Evolutionary conservation across 257 asterid genomes (phyloP).

Genomic region (Echium plantagineum): DNA sequence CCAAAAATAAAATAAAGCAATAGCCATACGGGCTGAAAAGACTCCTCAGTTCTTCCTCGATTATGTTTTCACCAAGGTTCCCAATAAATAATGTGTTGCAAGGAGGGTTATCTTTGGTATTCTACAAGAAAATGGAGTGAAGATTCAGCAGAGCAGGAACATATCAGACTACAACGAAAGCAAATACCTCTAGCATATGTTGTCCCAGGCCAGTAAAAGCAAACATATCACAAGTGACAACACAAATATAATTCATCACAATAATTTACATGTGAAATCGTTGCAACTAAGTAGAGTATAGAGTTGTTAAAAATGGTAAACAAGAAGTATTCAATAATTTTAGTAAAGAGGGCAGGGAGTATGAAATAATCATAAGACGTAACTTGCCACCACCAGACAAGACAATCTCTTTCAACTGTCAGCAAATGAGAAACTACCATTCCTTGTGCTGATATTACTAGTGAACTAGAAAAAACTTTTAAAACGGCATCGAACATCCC

Average conservation of each 20-base stretch:
- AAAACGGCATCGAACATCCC: not conserved
- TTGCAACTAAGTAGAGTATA: no score
- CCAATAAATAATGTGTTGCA: conserved; percentile 98
- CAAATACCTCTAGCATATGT: not conserved
- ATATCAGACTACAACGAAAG: not conserved
- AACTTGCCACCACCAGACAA: not conserved
- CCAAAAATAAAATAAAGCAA: conserved; percentile 7
- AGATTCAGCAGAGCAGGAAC: conserved; percentile 1
- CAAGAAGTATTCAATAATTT: no score
- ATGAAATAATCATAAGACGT: no score
- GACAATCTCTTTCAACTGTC: not conserved
- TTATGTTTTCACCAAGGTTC: conserved; percentile 89
- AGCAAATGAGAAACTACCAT: not conserved
- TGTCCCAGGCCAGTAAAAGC: not conserved
- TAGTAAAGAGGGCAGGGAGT: not conserved
- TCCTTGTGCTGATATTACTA: not conserved
- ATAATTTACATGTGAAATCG: not conserved
- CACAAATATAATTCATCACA: not conserved
- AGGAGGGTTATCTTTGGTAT: conserved; percentile 93
- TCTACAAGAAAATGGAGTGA: conserved; percentile 32
- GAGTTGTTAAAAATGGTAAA: no score
- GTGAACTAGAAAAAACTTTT: not conserved
- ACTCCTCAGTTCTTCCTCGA: conserved; percentile 91
- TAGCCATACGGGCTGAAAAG: conserved; percentile 54
- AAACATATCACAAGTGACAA: not conserved